Evolutionary conservation across 2,329 filamentous ascomycete genomes (phyloP), one percentile per base, ranked within the genome.

Genomic region (Fusarium abutilonis): DNA sequence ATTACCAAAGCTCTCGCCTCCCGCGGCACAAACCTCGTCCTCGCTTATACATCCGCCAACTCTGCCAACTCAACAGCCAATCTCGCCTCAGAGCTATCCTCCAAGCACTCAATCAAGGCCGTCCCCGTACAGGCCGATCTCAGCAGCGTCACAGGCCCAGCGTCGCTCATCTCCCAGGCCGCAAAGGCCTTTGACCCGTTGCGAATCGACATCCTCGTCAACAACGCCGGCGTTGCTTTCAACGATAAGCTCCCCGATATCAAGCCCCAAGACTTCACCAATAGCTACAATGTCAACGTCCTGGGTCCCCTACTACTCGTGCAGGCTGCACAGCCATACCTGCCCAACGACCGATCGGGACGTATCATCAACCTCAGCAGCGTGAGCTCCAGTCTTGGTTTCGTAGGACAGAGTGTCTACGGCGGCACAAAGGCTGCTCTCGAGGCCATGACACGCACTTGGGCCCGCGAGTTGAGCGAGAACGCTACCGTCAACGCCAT

Each of bases 211-310:
- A 91, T 95, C 67, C 79, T 95, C 47, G 79, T 96, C 79, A 94
- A 95, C 82, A 95, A 95, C 75, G 91, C 92, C 38, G 92, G 90
- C 50, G 77, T 86, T 6, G 80, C 84, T 44, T 74, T 83, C 53
- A 93, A 93, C 76, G 83, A 86, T 62, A 75, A 78, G 17, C 77
- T 89, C 17, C 79, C 83, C 39, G 83, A 89, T 9, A 82, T 91
- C 63, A 85, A 83, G 10, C 67, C 80, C 7, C 82, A 83, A 6
- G 83, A 92, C 69, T 95, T 93, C 76, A 81, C 87, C 43, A 77
- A 80, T 66, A 86, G 88, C 57, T 94, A 90, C 79, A 84, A 85
- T 48, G 83, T 93, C 76, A 96, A 96, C 71, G 91, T 95, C 7
- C 83, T 90, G 5, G 92, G 90, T 0, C 92, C 92, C 2, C 75